Base-by-base conservation (phyloP, 2,329 filamentous ascomycete species). In the Ophiocordyceps camponoti-floridani region DNA sequence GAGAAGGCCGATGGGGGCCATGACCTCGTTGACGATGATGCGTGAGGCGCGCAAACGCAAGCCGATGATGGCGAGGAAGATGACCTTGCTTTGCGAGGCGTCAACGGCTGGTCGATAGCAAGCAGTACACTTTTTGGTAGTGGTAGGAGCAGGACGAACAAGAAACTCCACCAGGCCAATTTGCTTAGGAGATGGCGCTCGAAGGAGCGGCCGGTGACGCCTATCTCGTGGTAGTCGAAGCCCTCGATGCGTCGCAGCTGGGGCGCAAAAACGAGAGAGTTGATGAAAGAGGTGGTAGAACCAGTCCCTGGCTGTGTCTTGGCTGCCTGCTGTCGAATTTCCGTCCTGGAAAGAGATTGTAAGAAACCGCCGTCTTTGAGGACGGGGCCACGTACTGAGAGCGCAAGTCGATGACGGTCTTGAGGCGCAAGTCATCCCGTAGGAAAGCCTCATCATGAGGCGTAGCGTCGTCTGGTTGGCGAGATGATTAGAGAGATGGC, bases 351-450 rank as follows among this genome's bases (percentile, higher is more conserved):
- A 16, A 13, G 11, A 4, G 13, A 12, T 12, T 8, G 26, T 30
- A 14, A 42, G 41, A 26, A 10, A 12, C 2, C 6, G 14, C n/a
- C 5, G 11, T 31, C 13, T 2, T 4, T 4, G 13, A 16, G 9
- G 14, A 27, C 14, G 19, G 19, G 14, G 27, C 23, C 8, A n/a
- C 60, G 47, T 69, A 84, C 77, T 80, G 77, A 49, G 85, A 84
- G 46, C 87, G 75, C 11, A 94, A 66, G 63, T 94, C 87, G 47
- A 94, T 72, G 38, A 94, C 73, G 2, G 78, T 84, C 51, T 70
- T 74, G 50, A 94, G 73, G 19, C 73, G 69, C 51, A 80, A 70
- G 30, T 76, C 69, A 8, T 77, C 61, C 10, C 65, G 60, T 11
- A 94, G 68, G 30, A 66, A 63, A 31, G 66, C 57, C 46, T 74